Evolutionary conservation across 768 basidiomycete genomes (phyloP).

Genomic region (Obba rivulosa): DNA sequence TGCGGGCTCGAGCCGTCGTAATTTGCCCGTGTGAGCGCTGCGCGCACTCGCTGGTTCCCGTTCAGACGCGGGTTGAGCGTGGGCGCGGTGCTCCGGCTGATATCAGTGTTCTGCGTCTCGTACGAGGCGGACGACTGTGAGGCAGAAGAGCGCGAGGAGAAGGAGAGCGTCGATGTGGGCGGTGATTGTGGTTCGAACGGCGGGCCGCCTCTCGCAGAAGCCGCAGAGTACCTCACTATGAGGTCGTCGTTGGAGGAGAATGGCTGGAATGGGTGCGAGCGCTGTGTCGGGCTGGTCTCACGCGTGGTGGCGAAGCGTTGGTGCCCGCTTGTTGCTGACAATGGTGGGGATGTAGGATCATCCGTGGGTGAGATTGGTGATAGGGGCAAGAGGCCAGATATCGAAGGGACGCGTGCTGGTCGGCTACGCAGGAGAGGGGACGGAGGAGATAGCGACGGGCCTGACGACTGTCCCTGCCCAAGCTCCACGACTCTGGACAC

Average conservation of each 20-base stretch:
- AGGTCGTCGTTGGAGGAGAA: conserved; percentile 21
- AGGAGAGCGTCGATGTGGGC: conserved; percentile 63
- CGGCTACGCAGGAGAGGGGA: conserved; percentile 21
- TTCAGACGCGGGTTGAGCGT: conserved; percentile 41
- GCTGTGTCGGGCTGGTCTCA: conserved; percentile 12
- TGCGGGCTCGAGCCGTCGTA: conserved; percentile 12
- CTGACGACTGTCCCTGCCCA: conserved; percentile 16
- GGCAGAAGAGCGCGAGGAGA: conserved; percentile 71
- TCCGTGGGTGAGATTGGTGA: conserved; percentile 19
- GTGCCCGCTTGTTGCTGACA: conserved; percentile 13
- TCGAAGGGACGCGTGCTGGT: conserved; percentile 24
- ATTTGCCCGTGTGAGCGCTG: conserved; percentile 20
- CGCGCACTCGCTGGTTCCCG: conserved; percentile 15
- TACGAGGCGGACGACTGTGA: conserved; percentile 47
- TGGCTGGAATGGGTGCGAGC: conserved; percentile 13
- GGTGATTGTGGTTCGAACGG: conserved; percentile 70
- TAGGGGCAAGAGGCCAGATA: conserved; percentile 24
- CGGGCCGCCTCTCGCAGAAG: conserved; percentile 45
- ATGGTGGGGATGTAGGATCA: conserved; percentile 11
- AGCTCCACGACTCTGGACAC: conserved; percentile 45
- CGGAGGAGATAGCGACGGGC: conserved; percentile 15
- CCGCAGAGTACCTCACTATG: conserved; percentile 15
- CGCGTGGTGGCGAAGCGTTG: conserved; percentile 19
- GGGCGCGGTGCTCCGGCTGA: conserved; percentile 31
- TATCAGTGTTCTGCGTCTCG: conserved; percentile 31